A percentile compares a stretch with the other conserved stretches of the same genome.
Evolutionary conservation across 345 rosid genomes (phyloP).

Genomic region (Mangifera indica): DNA sequence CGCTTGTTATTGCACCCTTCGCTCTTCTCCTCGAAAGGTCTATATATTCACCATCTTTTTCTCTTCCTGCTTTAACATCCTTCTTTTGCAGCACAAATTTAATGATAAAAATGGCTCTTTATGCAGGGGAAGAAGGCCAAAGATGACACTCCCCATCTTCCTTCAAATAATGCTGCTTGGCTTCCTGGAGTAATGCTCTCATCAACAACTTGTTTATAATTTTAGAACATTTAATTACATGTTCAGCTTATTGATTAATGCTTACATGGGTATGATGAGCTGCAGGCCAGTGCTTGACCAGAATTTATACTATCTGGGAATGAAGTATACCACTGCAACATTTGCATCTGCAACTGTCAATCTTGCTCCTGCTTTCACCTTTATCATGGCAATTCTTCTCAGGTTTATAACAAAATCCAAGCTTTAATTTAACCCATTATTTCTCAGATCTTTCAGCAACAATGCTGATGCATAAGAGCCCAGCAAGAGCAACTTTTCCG

Average conservation of each 20-base stretch:
- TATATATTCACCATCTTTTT: not conserved
- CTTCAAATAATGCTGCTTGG: constrained; percentile 67
- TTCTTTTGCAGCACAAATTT: not conserved
- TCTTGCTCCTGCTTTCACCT: constrained; percentile 82
- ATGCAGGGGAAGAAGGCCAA: constrained; percentile 79
- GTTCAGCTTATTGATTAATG: not conserved
- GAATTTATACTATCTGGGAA: constrained; percentile 77
- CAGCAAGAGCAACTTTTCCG: too few relatives aligned
- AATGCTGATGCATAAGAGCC: not conserved
- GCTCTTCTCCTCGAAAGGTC: constrained; percentile 52
- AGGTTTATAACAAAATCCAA: constrained; percentile 36
- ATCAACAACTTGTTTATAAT: constrained; percentile 12
- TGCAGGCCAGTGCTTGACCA: constrained; percentile 92
- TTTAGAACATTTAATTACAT: too few relatives aligned
- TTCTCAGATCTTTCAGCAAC: not conserved
- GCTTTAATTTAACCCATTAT: not conserved
- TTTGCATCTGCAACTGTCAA: constrained; percentile 67
- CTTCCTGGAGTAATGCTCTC: constrained; percentile 67
- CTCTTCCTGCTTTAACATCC: too few relatives aligned
- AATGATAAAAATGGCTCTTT: not conserved
- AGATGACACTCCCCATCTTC: constrained; percentile 71
- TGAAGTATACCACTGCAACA: constrained; percentile 87
- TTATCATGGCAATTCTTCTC: constrained; percentile 81
- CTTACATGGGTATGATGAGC: too few relatives aligned
- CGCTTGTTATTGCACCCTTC: constrained; percentile 59